Conservation (phyloP, 1,284 basidiomycete species). For the Meira miltonrushii region DNA sequence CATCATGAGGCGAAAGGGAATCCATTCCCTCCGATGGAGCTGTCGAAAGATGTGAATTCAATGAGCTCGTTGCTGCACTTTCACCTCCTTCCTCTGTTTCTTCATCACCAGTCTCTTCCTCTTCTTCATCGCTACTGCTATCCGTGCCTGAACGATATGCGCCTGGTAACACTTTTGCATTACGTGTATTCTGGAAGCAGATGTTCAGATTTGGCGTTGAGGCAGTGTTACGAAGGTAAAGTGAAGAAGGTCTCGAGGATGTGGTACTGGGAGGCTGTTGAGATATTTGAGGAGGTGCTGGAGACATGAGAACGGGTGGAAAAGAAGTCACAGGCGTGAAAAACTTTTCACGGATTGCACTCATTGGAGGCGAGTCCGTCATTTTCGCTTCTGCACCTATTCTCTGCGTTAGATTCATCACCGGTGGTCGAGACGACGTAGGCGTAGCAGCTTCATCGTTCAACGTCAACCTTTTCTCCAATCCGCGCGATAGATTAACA, state of each 20-base stretch:
- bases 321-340: constrained; percentile 15
- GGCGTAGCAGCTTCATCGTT: background rate
- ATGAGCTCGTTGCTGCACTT: background rate
- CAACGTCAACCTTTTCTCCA: background rate
- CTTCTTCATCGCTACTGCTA: constrained; percentile 1
- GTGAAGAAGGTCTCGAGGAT: constrained; percentile 8
- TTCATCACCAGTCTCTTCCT: background rate
- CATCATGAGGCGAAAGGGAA: background rate
- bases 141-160: background rate
- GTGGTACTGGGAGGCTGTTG: constrained; percentile 2
- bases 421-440: background rate
- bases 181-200: background rate
- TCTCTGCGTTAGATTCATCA: background rate
- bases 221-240: constrained; percentile 31
- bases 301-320: background rate
- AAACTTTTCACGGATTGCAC: constrained; percentile 9
- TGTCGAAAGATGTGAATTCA: background rate
- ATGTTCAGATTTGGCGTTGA: constrained; percentile 41
- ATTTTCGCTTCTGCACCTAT: background rate
- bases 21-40: background rate
- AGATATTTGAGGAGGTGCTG: background rate
- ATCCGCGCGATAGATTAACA: background rate
- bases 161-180: background rate
- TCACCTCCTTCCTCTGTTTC: background rate
- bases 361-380: background rate